Evolutionary conservation across 768 basidiomycete genomes (phyloP).

Genomic region (Xerocomus potaroensis): DNA sequence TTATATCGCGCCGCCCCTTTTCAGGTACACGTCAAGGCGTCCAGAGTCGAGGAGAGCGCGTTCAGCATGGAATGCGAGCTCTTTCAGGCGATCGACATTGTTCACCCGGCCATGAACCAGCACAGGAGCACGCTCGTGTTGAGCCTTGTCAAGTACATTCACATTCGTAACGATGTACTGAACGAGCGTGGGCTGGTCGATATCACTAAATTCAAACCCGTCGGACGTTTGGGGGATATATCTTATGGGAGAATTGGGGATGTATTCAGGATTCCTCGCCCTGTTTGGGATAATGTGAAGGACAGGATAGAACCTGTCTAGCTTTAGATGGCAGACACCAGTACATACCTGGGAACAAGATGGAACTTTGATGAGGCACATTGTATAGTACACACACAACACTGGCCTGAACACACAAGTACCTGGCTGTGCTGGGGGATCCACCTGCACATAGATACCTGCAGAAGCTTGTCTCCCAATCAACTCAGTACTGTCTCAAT

Average conservation of each 20-base stretch:
- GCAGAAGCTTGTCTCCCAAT: too few relatives aligned
- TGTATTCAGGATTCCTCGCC: conserved; percentile 24
- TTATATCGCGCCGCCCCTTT: too few relatives aligned
- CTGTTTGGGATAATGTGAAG: conserved; percentile 21
- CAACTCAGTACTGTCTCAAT: too few relatives aligned
- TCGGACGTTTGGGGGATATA: conserved; percentile 38
- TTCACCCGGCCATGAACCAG: conserved; percentile 27
- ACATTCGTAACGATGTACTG: conserved; percentile 41
- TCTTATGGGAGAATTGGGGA: conserved; percentile 32
- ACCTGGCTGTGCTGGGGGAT: too few relatives aligned
- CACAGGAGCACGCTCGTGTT: conserved; percentile 33
- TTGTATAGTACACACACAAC: too few relatives aligned
- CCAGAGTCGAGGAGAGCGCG: conserved; percentile 43
- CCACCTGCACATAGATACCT: too few relatives aligned
- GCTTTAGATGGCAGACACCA: conserved; percentile 5
- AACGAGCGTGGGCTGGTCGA: conserved; percentile 36
- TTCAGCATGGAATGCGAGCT: conserved; percentile 46
- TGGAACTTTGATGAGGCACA: too few relatives aligned
- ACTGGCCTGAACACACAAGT: too few relatives aligned
- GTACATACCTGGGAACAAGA: too few relatives aligned
- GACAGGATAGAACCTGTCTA: conserved; percentile 2
- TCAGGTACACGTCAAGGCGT: conserved; percentile 37
- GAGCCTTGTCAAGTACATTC: conserved; percentile 40
- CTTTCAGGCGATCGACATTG: conserved; percentile 32
- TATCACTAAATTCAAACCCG: conserved; percentile 31